Percentiles rank a stretch among this genome's conserved stretches.
These are phyloP conservation scores for Malus hybrid DNA, from an alignment of 331 rosid species.

Conservation along the genomic window DNA sequence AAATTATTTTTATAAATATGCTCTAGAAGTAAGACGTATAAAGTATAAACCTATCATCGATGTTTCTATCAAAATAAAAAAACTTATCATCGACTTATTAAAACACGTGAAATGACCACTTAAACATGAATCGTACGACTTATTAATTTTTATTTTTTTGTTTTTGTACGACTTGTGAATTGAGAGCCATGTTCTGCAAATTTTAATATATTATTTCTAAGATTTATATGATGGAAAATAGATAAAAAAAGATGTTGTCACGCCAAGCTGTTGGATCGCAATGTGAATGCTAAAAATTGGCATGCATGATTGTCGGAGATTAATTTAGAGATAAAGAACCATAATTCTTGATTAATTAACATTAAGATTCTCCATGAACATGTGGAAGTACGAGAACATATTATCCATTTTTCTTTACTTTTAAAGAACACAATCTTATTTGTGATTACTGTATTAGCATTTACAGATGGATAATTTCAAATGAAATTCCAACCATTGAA, in stretches of 20 bases:
- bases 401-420: neutral
- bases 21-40: too few species aligned
- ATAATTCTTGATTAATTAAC: neutral
- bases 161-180: conserved; percentile 5
- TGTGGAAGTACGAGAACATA: neutral
- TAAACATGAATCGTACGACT: neutral
- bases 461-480: neutral
- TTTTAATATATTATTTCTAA: neutral
- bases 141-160: neutral
- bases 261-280: conserved; percentile 49
- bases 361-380: neutral
- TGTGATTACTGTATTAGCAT: too few species aligned
- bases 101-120: too few species aligned
- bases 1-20: too few species aligned
- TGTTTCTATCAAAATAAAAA: too few species aligned
- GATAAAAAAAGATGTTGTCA: conserved; percentile 19
- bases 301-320: conserved; percentile 49
- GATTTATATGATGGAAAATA: neutral
- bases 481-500: conserved; percentile 5
- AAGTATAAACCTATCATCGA: too few species aligned
- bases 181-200: conserved; percentile 22
- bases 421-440: too few species aligned
- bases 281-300: conserved; percentile 39
- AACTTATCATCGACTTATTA: too few species aligned
- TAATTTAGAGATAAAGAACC: conserved; percentile 10